Conservation (phyloP, 2,329 filamentous ascomycete genomes). For the Fusarium humuli region DNA sequence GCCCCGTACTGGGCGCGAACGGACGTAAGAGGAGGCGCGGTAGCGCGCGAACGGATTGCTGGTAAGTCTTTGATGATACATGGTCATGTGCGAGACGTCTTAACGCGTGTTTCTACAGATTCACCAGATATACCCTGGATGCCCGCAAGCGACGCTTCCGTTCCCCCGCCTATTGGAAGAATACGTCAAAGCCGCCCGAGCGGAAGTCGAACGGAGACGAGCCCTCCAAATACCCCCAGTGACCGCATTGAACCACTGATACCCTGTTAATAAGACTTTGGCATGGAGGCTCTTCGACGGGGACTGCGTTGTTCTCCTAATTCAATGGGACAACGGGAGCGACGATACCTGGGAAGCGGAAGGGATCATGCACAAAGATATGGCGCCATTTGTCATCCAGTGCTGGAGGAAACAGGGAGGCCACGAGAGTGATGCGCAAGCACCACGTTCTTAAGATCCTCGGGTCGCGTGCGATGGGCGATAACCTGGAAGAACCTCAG, state of each 20-base stretch:
- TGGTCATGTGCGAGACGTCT: not conserved
- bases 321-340: not conserved
- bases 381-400: not conserved
- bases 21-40: no score
- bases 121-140: not conserved
- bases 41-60: not conserved
- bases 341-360: not conserved
- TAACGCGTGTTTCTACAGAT: not conserved
- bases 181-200: not conserved
- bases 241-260: not conserved
- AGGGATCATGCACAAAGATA: not conserved
- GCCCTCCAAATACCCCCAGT: not conserved
- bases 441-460: not conserved
- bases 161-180: not conserved
- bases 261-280: not conserved
- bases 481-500: not conserved
- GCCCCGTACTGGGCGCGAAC: not conserved
- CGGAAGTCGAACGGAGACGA: not conserved
- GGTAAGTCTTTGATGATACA: not conserved
- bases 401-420: conserved; percentile 5
- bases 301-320: not conserved
- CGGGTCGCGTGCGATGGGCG: not conserved
- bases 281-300: not conserved
- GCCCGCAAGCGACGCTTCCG: not conserved
- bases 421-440: not conserved